These are phyloP conservation scores for Aspergillus baeticus DNA, from an alignment of 495 filamentous ascomycete genomes.

Conservation along the genomic window DNA sequence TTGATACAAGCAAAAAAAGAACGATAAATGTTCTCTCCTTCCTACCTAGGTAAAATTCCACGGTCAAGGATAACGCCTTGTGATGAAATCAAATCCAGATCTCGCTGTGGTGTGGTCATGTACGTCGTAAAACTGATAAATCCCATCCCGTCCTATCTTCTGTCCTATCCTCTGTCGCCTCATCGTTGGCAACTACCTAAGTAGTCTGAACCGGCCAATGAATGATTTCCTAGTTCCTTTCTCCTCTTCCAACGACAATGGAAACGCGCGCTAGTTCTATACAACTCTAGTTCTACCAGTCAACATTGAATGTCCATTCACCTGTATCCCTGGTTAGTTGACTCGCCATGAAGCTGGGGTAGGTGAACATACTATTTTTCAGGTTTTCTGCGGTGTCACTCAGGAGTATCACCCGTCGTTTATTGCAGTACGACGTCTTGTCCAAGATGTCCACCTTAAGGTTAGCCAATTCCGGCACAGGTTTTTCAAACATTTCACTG, in stretches of 20 bases:
- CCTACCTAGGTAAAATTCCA: neutral
- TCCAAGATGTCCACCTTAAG: constrained; percentile 98
- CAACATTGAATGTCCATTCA: constrained; percentile 46
- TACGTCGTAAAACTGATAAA: constrained; percentile 38
- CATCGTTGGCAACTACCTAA: no score
- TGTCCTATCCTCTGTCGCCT: neutral
- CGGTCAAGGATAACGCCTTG: constrained; percentile 12
- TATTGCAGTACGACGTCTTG: constrained; percentile 94
- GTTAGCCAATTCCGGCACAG: constrained; percentile 74
- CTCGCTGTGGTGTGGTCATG: constrained; percentile 28
- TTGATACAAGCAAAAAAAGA: constrained; percentile 2
- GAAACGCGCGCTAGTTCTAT: constrained; percentile 13
- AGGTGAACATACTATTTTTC: constrained; percentile 66
- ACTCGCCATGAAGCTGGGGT: neutral
- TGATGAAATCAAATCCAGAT: constrained; percentile 18
- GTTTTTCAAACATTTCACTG: constrained; percentile 97
- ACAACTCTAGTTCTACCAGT: constrained; percentile 34
- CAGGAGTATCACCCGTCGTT: constrained; percentile 82
- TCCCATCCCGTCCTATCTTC: neutral
- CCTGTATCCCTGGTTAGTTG: constrained; percentile 19
- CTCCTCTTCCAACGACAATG: neutral
- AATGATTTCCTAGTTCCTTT: neutral
- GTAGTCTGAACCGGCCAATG: neutral
- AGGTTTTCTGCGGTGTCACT: constrained; percentile 90
- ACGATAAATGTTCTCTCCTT: constrained; percentile 1